Evolutionary conservation across 768 basidiomycete species (phyloP), one percentile per base, ranked within the genome.

Genomic region (Gelatoporia subvermispora): DNA sequence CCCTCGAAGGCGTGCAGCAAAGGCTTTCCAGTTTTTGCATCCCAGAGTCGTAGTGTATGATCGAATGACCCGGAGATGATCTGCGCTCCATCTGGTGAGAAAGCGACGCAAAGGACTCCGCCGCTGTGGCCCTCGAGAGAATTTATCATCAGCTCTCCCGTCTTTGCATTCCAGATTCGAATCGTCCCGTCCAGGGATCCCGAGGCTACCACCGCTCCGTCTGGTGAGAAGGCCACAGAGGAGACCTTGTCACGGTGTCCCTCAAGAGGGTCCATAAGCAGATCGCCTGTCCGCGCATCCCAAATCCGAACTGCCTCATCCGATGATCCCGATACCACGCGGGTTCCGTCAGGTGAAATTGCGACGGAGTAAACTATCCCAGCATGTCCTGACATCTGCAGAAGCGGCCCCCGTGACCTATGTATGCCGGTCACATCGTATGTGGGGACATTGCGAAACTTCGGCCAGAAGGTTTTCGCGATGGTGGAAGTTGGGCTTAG

Each of bases 51-150:
- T n/a, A n/a, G n/a, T n/a, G n/a, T n/a, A n/a, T 56, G 54, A 45
- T 77, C 76, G 35, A 74, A 64, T 28, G 68, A 69, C 1, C 68
- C 70, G 10, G 74, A 72, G 28, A 72, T 68, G 28, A 78, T 60
- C 31, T 68, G 61, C 28, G 63, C 62, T 9, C 69, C 71, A 53
- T 74, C 71, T 28, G 71, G 73, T 3, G 71, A 71, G 54, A 77
- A 71, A 50, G 60, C 55, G 45, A 76, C 65, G 37, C 60, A 66
- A 5, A 44, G 57, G 41, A 65, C 51, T 8, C 71, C 70, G 47
- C 57, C 64, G 7, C 24, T 35, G 48, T 66, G 65, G 1, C 45
- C 45, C 1, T 5, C 9, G 37, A 55, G 35, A 45, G 47, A 1
- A 11, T 34, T 37, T 4, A 55, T 18, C 2, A 11, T 2, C n/a